Conservation (phyloP, 2,329 filamentous ascomycete genomes). For the Ceratocystis lukuohia region DNA sequence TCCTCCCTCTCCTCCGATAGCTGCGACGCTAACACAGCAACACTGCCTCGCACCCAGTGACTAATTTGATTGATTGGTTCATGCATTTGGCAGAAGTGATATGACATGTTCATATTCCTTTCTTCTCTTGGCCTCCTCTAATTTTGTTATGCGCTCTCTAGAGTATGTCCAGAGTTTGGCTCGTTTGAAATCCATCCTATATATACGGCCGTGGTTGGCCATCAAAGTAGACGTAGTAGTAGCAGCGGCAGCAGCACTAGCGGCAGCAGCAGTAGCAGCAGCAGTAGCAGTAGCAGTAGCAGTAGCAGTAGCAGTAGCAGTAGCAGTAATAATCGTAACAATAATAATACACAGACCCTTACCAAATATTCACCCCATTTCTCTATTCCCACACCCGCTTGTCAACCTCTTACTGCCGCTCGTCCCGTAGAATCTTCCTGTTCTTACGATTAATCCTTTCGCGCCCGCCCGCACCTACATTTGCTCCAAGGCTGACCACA, state of each 20-base stretch:
- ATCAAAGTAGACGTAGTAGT: not conserved
- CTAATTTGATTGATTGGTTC: not conserved
- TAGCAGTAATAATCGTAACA: not conserved
- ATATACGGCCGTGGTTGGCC: not conserved
- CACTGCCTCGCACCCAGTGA: not conserved
- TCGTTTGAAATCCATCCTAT: too few species aligned
- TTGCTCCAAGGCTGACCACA: conserved; percentile 36
- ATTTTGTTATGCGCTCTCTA: too few species aligned
- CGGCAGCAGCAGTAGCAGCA: not conserved
- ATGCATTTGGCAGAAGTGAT: too few species aligned
- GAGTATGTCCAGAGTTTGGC: too few species aligned
- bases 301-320: not conserved
- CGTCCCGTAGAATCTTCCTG: conserved; percentile 6
- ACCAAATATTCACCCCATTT: not conserved
- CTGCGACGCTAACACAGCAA: not conserved
- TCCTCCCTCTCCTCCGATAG: not conserved
- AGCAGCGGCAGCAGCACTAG: not conserved
- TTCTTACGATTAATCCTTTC: conserved; percentile 17
- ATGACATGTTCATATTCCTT: too few species aligned
- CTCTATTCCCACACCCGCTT: not conserved
- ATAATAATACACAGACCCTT: not conserved
- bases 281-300: too few species aligned
- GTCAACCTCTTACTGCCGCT: not conserved
- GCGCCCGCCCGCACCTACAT: conserved; percentile 20
- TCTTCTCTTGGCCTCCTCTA: too few species aligned